Conservation (phyloP, 169 alveolate genomes). For the Plasmodium gaboni region DNA sequence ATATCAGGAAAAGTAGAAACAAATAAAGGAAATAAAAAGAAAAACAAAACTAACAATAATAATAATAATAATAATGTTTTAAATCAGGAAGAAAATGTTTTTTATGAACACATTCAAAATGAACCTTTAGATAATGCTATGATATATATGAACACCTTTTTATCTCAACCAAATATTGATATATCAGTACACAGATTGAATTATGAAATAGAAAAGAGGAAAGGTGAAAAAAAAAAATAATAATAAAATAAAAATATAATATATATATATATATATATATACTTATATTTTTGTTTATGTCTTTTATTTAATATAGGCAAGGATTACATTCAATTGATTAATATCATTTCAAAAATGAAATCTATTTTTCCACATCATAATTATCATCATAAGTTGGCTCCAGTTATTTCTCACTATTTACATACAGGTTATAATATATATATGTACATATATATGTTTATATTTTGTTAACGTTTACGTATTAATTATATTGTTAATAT, state of each 20-base stretch:
- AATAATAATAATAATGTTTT: constrained; percentile 7
- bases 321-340: constrained; percentile 20
- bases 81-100: constrained; percentile 33
- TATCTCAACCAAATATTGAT: constrained; percentile 71
- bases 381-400: constrained; percentile 52
- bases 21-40: constrained; percentile 45
- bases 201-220: constrained; percentile 51
- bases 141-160: constrained; percentile 72
- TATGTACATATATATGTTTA: not conserved
- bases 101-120: constrained; percentile 59
- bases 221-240: constrained; percentile 2
- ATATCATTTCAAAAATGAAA: constrained; percentile 40
- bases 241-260: not conserved
- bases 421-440: constrained; percentile 32
- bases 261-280: constrained; percentile 1
- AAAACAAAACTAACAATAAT: not conserved
- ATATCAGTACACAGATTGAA: constrained; percentile 20
- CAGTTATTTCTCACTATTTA: constrained; percentile 51
- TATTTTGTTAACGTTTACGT: not conserved
- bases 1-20: constrained; percentile 14
- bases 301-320: constrained; percentile 5
- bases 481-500: not conserved
- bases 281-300: not conserved
- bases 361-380: constrained; percentile 63
- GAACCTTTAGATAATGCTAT: constrained; percentile 55